These are phyloP conservation scores for Hypomyces perniciosus DNA, from an alignment of 2,329 filamentous ascomycete genomes.

Conservation along the genomic window DNA sequence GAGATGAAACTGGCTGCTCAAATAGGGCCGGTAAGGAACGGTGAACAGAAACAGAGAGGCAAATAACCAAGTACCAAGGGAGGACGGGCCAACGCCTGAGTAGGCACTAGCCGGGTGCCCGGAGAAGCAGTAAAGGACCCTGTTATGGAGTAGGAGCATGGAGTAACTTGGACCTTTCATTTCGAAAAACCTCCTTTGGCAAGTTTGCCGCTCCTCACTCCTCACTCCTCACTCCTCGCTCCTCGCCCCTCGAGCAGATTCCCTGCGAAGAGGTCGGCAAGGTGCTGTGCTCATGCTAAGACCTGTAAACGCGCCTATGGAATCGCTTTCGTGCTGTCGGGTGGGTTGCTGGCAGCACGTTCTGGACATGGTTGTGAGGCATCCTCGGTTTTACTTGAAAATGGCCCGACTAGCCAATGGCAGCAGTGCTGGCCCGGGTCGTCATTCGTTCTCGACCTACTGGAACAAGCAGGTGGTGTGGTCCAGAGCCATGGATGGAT, in stretches of 20 bases:
- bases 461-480: conserved; percentile 13
- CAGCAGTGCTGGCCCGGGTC: background rate
- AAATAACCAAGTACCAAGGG: background rate
- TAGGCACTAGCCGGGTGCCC: conserved; percentile 9
- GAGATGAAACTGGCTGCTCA: conserved; percentile 1
- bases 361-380: background rate
- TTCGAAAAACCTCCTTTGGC: background rate
- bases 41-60: background rate
- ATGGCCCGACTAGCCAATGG: conserved; percentile 9
- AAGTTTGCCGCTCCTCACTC: too few relatives aligned
- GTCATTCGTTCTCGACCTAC: conserved; percentile 12
- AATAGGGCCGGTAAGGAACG: conserved; percentile 6
- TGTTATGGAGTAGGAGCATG: conserved; percentile 6
- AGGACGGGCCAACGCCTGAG: conserved; percentile 9
- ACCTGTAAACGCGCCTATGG: background rate
- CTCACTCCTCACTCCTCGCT: too few relatives aligned
- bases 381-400: conserved; percentile 10
- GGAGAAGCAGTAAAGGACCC: conserved; percentile 1
- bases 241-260: background rate
- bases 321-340: background rate
- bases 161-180: conserved; percentile 11
- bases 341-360: background rate
- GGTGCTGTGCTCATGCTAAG: background rate
- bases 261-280: background rate
- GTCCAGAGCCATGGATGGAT: conserved; percentile 6